Conservation (phyloP, 352 stramenopile species). For the Globisporangium alternatum region DNA sequence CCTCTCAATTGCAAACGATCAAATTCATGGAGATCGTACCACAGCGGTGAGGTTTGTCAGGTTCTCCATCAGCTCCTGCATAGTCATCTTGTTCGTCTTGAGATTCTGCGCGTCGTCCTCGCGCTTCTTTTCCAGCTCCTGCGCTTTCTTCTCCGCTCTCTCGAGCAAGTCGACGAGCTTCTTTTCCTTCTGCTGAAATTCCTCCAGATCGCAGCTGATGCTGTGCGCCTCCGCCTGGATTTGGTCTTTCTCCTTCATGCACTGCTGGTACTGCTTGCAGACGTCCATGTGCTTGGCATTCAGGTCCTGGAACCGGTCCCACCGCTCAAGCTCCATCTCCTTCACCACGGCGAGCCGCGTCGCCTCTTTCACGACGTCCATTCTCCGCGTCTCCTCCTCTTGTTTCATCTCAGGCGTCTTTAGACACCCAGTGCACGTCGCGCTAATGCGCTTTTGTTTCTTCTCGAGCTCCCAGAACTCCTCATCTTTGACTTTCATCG, state of each 20-base stretch:
- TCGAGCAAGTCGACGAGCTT: conserved; percentile 26
- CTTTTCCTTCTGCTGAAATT: conserved; percentile 29
- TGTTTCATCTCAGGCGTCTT: conserved; percentile 55
- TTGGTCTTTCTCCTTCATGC: conserved; percentile 22
- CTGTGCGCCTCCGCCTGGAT: conserved; percentile 25
- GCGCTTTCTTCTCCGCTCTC: conserved; percentile 18
- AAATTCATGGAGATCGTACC: conserved; percentile 19
- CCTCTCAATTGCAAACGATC: neutral
- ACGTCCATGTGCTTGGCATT: conserved; percentile 67
- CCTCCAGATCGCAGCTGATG: conserved; percentile 6
- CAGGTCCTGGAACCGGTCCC: conserved; percentile 65
- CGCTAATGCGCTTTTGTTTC: conserved; percentile 42
- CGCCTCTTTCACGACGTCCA: conserved; percentile 49
- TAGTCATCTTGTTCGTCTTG: conserved; percentile 54
- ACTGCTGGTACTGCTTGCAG: conserved; percentile 36
- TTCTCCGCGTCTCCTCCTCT: conserved; percentile 33
- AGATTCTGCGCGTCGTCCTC: conserved; percentile 24
- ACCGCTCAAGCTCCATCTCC: conserved; percentile 60
- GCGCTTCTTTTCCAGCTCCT: conserved; percentile 28
- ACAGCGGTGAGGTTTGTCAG: conserved; percentile 58
- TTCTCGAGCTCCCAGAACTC: conserved; percentile 67
- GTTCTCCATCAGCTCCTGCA: conserved; percentile 66
- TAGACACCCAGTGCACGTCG: conserved; percentile 43
- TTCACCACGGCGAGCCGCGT: conserved; percentile 45
- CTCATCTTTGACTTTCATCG: conserved; percentile 46